phyloP scores from a whole-genome alignment of 2,329 filamentous ascomycete species.

The Apiospora arundinis region DNA sequence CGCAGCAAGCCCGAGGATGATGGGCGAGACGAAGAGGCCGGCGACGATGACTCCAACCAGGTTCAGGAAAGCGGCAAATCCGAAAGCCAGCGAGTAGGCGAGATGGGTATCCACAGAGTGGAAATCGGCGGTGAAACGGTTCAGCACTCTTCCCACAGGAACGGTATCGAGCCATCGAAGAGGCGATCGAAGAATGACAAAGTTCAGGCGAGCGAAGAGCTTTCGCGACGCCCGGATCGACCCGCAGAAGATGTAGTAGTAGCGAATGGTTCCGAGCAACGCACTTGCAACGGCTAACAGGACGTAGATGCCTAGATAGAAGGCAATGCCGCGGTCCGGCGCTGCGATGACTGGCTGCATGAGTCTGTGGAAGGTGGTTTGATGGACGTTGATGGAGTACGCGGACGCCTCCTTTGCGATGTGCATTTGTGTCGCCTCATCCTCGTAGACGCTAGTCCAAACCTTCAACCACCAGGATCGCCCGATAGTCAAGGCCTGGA shows the following conservation, averaged over 20 bases:
- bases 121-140: slow-evolving; percentile 81
- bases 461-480: slow-evolving; percentile 70
- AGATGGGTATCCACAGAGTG: slow-evolving; percentile 73
- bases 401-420: slow-evolving; percentile 43
- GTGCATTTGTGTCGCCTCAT: slow-evolving; percentile 35
- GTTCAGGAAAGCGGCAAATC: slow-evolving; percentile 64
- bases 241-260: slow-evolving; percentile 67
- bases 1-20: slow-evolving; percentile 67
- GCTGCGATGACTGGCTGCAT: slow-evolving; percentile 37
- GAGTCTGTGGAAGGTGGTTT: slow-evolving; percentile 49
- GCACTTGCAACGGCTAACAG: slow-evolving; percentile 63
- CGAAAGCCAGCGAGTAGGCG: slow-evolving; percentile 66
- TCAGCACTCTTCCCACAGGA: slow-evolving; percentile 76
- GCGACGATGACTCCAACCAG: slow-evolving; percentile 72
- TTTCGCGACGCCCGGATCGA: slow-evolving; percentile 72
- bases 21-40: slow-evolving; percentile 70
- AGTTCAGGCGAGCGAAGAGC: slow-evolving; percentile 72
- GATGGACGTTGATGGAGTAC: slow-evolving; percentile 55
- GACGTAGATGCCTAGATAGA: slow-evolving; percentile 74
- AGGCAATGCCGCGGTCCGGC: slow-evolving; percentile 53
- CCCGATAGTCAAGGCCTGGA: slow-evolving; percentile 61
- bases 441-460: slow-evolving; percentile 60
- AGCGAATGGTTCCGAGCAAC: slow-evolving; percentile 66
- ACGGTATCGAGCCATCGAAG: slow-evolving; percentile 84
- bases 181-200: slow-evolving; percentile 72